Evolutionary conservation across 2,329 filamentous ascomycete species (phyloP).

Genomic region (Monilinia polystroma): DNA sequence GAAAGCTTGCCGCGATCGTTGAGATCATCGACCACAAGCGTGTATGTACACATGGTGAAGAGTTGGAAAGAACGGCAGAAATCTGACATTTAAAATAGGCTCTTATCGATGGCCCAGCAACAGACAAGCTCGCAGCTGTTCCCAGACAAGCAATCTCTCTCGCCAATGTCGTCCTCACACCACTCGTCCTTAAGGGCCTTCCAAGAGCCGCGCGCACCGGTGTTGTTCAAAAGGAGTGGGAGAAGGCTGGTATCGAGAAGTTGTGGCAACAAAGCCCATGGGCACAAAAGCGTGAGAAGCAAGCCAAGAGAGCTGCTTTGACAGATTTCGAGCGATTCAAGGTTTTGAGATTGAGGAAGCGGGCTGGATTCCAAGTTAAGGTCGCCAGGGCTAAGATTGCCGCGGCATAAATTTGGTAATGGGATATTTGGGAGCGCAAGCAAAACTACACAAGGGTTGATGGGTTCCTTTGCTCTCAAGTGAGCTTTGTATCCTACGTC

Average conservation of each 20-base stretch:
- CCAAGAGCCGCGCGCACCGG: constrained; percentile 81
- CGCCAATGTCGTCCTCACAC: constrained; percentile 81
- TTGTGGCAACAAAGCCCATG: constrained; percentile 91
- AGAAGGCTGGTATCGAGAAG: constrained; percentile 83
- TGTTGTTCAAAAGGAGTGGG: constrained; percentile 84
- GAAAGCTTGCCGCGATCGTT: constrained; percentile 90
- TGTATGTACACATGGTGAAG: constrained; percentile 63
- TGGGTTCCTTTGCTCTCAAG: constrained; percentile 57
- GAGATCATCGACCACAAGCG: constrained; percentile 99
- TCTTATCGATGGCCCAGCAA: constrained; percentile 91
- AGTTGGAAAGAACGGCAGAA: constrained; percentile 26
- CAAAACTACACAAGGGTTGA: constrained; percentile 53
- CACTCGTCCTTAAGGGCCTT: constrained; percentile 81
- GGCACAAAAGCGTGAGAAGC: constrained; percentile 89
- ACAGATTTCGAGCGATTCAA: constrained; percentile 99
- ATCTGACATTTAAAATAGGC: constrained; percentile 58
- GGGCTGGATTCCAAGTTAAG: constrained; percentile 96
- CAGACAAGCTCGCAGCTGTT: constrained; percentile 74
- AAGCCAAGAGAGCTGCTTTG: constrained; percentile 81
- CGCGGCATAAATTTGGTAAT: constrained; percentile 55
- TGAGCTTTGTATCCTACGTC: constrained; percentile 65
- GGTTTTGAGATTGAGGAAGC: constrained; percentile 99
- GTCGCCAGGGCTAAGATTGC: constrained; percentile 92
- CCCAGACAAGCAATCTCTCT: constrained; percentile 85
- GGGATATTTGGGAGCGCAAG: constrained; percentile 45